Conservation (phyloP, 1,284 basidiomycete species). For the Earliella scabrosa region DNA sequence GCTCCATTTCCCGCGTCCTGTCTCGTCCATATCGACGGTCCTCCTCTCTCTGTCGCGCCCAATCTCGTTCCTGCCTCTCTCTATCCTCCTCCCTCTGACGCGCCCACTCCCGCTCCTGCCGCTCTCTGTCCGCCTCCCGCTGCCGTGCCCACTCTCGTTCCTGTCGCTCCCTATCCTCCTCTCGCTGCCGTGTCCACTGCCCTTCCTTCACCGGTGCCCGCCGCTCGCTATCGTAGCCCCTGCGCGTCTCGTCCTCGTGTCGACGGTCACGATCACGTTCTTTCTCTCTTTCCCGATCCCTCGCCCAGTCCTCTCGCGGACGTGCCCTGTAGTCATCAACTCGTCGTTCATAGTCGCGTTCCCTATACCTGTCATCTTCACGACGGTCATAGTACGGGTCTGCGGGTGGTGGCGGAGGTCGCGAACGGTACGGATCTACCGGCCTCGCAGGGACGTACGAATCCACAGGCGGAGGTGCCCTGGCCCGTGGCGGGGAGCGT, state of each 20-base stretch:
- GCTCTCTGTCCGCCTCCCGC: conserved; percentile 18
- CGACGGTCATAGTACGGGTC: conserved; percentile 28
- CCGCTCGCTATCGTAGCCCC: conserved; percentile 20
- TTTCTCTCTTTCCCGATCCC: conserved; percentile 17
- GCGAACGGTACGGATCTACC: conserved; percentile 25
- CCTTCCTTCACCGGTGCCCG: conserved; percentile 9
- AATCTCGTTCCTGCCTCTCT: conserved; percentile 15
- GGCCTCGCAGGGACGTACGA: conserved; percentile 27
- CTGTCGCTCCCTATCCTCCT: conserved; percentile 17
- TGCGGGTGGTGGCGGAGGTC: too few species aligned
- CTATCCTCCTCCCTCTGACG: conserved; percentile 20
- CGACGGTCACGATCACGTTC: conserved; percentile 11
- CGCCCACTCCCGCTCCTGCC: conserved; percentile 18
- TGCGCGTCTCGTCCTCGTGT: conserved; percentile 23
- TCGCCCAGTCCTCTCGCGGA: conserved; percentile 18
- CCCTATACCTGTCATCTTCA: conserved; percentile 30
- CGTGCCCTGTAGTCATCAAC: conserved; percentile 21
- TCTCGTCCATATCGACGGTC: conserved; percentile 25
- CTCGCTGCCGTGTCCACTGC: conserved; percentile 9
- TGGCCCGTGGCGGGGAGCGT: conserved; percentile 28
- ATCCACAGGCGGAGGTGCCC: conserved; percentile 22
- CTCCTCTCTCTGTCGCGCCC: conserved; percentile 13
- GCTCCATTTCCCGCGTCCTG: conserved; percentile 24
- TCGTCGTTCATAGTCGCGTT: conserved; percentile 30
- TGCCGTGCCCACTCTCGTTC: conserved; percentile 17